Evolutionary conservation across 371 early-diverging fungal genomes (phyloP).

Genomic region (Mucor mucedo): DNA sequence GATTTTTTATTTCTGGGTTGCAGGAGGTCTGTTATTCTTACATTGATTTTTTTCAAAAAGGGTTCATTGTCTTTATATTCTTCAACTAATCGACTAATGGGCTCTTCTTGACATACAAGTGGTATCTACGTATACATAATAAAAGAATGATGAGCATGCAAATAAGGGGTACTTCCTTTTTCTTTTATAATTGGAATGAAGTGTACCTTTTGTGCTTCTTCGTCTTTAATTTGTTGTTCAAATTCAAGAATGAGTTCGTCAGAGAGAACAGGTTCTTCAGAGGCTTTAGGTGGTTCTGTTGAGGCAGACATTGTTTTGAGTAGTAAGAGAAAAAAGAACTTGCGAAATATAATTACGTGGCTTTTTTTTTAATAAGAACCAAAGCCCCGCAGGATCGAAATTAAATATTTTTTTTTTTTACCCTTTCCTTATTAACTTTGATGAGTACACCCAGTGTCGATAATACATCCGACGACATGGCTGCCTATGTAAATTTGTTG

Average conservation of each 20-base stretch:
- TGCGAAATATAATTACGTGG: not conserved
- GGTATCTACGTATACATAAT: conserved; percentile 40
- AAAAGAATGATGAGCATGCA: too few species aligned
- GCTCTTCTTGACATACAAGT: conserved; percentile 59
- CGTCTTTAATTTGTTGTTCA: conserved; percentile 68
- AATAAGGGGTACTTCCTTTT: not conserved
- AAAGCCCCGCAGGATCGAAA: not conserved
- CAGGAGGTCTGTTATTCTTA: conserved; percentile 16
- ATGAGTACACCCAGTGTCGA: conserved; percentile 5
- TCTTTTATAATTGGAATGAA: not conserved
- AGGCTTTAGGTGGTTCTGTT: too few species aligned
- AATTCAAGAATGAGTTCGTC: conserved; percentile 69
- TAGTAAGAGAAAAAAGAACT: too few species aligned
- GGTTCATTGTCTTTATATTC: conserved; percentile 65
- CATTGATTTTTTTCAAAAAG: conserved; percentile 63
- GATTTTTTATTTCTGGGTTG: not conserved
- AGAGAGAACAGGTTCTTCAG: conserved; percentile 46
- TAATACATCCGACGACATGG: conserved; percentile 13
- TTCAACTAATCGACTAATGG: conserved; percentile 51
- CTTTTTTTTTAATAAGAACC: not conserved
- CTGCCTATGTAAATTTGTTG: conserved; percentile 16
- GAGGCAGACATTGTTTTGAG: too few species aligned
- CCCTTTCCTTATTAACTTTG: not conserved
- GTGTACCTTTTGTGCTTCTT: conserved; percentile 57
- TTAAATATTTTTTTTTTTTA: not conserved